Percentiles rank a stretch among this genome's conserved stretches.
Evolutionary conservation across 1,139 yeast genomes (phyloP).

Genomic region (Hyphopichia burtonii): DNA sequence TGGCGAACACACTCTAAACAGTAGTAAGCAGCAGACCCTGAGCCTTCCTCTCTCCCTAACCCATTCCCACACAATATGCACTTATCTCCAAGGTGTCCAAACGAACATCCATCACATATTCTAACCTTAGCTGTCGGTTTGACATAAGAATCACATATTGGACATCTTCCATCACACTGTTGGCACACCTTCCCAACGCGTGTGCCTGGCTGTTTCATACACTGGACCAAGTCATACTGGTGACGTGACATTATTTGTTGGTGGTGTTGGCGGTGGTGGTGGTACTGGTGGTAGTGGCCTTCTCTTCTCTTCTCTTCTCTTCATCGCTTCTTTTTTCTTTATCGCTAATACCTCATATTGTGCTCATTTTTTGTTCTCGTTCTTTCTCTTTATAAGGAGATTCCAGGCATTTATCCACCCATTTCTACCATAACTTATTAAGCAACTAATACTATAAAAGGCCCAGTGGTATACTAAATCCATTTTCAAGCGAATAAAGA

Average conservation of each 20-base stretch:
- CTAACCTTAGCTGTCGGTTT: conserved; percentile 71
- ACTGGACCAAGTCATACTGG: conserved; percentile 81
- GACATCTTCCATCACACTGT: conserved; percentile 91
- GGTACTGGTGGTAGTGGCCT: too few relatives aligned
- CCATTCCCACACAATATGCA: conserved; percentile 74
- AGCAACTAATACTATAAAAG: too few relatives aligned
- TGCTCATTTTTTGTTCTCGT: conserved; percentile 1
- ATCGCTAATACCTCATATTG: neutral
- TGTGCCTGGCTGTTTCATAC: conserved; percentile 85
- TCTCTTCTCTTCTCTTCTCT: neutral
- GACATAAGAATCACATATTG: conserved; percentile 84
- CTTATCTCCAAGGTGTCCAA: conserved; percentile 60
- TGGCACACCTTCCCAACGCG: conserved; percentile 70
- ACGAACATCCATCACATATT: conserved; percentile 83
- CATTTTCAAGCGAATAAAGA: too few relatives aligned
- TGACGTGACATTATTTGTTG: conserved; percentile 88
- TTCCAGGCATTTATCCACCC: too few relatives aligned
- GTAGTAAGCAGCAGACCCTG: conserved; percentile 67
- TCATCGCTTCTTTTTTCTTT: neutral
- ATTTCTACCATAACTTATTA: too few relatives aligned
- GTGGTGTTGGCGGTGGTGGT: too few relatives aligned
- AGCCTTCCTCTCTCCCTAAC: conserved; percentile 42
- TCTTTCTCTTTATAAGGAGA: neutral
- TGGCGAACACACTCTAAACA: conserved; percentile 81
- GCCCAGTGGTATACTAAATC: too few relatives aligned